phyloP scores from a whole-genome alignment of 441 rosid species.

The Hypseocharis bilobata region DNA sequence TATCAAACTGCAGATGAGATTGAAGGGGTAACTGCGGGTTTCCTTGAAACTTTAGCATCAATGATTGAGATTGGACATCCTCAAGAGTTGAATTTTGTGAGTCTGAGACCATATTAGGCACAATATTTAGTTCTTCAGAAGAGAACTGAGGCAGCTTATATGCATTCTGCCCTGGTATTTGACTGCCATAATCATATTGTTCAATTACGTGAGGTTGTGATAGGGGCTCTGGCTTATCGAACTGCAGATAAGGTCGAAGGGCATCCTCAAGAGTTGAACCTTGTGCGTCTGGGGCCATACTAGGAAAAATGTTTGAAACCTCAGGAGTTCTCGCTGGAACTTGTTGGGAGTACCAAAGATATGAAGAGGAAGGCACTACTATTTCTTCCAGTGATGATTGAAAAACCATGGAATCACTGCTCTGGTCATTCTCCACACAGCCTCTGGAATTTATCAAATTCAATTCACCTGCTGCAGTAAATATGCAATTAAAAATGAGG shows the following conservation, averaged over 20 bases:
- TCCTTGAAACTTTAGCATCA: constrained; percentile 13
- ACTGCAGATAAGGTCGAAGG: background rate
- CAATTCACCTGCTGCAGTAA: background rate
- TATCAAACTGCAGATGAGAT: constrained; percentile 12
- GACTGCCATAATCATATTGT: background rate
- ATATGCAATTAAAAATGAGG: background rate
- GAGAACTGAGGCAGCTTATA: background rate
- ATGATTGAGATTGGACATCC: constrained; percentile 14
- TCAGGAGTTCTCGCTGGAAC: constrained; percentile 5
- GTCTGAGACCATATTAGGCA: background rate
- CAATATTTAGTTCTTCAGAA: background rate
- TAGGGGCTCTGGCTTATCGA: background rate
- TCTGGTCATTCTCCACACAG: constrained; percentile 10
- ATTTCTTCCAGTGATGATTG: constrained; percentile 10
- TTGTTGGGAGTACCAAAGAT: constrained; percentile 14
- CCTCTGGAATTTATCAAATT: background rate
- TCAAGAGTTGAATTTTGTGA: constrained; percentile 10
- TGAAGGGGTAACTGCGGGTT: constrained; percentile 13
- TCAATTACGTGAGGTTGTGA: background rate
- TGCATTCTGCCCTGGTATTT: background rate
- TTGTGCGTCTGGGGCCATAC: background rate
- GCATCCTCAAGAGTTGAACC: background rate
- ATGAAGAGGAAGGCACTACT: constrained; percentile 14
- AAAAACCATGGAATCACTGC: constrained; percentile 3
- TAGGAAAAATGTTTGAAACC: constrained; percentile 8